Conservation (phyloP, 371 early-diverging fungal species). For the Racocetra persica region DNA sequence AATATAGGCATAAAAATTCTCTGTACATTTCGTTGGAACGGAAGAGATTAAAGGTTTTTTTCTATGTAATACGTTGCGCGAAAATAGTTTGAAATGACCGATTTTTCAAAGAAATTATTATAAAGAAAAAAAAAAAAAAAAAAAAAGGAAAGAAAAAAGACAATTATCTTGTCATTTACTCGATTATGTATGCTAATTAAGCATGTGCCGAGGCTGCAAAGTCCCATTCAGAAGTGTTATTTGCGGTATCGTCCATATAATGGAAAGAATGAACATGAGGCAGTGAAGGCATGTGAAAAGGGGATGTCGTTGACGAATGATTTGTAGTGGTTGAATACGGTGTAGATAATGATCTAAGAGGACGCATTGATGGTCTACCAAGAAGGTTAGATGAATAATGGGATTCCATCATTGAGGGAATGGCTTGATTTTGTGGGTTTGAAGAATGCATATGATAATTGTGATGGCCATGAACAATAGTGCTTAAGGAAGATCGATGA, state of each 20-base stretch:
- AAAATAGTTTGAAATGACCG: too few relatives aligned
- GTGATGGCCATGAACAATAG: neutral
- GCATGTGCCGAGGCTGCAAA: neutral
- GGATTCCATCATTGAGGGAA: neutral
- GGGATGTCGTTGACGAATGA: neutral
- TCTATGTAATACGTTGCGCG: too few relatives aligned
- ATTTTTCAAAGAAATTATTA: too few relatives aligned
- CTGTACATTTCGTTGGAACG: too few relatives aligned
- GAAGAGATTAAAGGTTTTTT: too few relatives aligned
- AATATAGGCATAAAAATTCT: too few relatives aligned
- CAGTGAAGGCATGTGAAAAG: conserved; percentile 10
- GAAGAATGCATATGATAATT: conserved; percentile 31
- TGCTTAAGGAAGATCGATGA: conserved; percentile 16
- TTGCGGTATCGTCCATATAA: neutral
- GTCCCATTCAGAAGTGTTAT: neutral
- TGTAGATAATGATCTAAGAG: neutral
- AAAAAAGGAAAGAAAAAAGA: too few relatives aligned
- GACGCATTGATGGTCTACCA: neutral
- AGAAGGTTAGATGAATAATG: conserved; percentile 5
- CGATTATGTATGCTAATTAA: neutral
- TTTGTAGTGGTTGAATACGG: conserved; percentile 1
- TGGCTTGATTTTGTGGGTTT: neutral
- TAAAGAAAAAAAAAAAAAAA: too few relatives aligned
- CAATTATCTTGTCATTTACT: too few relatives aligned
- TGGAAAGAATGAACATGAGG: conserved; percentile 24